These are phyloP conservation scores for Forsythia viridissima DNA, from an alignment of 257 asterid genomes.

Conservation along the genomic window DNA sequence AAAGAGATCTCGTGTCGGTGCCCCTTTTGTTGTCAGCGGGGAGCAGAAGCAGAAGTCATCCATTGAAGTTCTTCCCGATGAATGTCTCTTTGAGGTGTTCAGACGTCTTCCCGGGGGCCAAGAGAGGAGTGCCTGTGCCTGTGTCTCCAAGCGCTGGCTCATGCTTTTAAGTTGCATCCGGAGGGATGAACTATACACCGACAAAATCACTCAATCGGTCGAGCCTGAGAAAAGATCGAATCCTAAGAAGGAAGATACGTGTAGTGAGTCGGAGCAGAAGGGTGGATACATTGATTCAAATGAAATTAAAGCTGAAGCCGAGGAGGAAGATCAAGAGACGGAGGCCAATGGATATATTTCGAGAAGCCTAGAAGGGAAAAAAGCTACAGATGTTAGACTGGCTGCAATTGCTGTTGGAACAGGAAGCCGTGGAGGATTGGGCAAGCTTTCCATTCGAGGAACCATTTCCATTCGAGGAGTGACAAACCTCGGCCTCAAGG, in stretches of 20 bases:
- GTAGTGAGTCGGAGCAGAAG: constrained; percentile 26
- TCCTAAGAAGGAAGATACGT: constrained; percentile 22
- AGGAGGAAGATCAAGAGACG: constrained; percentile 24
- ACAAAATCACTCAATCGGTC: constrained; percentile 8
- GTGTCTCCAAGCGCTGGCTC: constrained; percentile 93
- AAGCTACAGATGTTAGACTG: constrained; percentile 82
- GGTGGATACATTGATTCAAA: constrained; percentile 10
- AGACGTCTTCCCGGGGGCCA: constrained; percentile 70
- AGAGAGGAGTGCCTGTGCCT: constrained; percentile 75
- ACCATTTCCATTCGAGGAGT: constrained; percentile 51
- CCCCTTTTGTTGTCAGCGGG: constrained; percentile 34
- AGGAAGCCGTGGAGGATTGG: constrained; percentile 78
- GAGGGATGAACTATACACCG: constrained; percentile 49
- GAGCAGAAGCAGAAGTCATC: constrained; percentile 46
- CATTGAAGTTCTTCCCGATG: constrained; percentile 89
- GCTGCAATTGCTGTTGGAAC: constrained; percentile 90
- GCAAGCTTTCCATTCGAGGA: constrained; percentile 86
- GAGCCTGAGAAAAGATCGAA: constrained; percentile 38
- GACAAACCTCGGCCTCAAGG: constrained; percentile 78
- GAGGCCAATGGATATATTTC: constrained; percentile 64
- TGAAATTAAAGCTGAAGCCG: constrained; percentile 13
- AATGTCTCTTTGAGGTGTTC: constrained; percentile 91
- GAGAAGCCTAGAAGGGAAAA: constrained; percentile 82
- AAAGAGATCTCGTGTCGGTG: constrained; percentile 49
- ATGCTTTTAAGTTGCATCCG: constrained; percentile 77